Base-by-base conservation (phyloP, 306 rosid species). In the Casuarina equisetifolia region DNA sequence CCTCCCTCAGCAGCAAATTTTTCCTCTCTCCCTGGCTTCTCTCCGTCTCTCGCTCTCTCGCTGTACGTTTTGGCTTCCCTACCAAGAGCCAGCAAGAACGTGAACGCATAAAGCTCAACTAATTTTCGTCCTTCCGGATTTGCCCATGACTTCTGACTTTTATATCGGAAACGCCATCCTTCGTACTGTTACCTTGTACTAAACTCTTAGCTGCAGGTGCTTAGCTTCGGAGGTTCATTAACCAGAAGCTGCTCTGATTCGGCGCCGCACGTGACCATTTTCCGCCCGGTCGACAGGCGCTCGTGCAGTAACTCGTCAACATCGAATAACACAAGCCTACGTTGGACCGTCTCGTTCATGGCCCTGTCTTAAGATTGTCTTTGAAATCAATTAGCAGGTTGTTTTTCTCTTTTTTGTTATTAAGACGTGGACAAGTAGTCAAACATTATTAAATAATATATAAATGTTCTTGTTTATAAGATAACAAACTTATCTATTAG, bases 1-100 rank as follows among this genome's bases (percentile, higher is more conserved):
- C 81, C 85, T 88, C 82, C 83, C 88, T 89, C 88, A 81, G 87
- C 89, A 87, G 88, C 85, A 80, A 25, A 17, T 78, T 43, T 79
- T 75, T 87, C 80, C 85, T 82, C 72, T n/a, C n/a, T 79, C 81
- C 11, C 85, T 17, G 17, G 45, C 68, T 46, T 80, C 75, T 78
- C 52, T 69, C 74, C n/a, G n/a, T n/a, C 32, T 70, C 42, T 71
- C 45, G 43, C 36, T 17, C n/a, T n/a, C 42, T 66, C 9, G 20
- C 46, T 51, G 20, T 69, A 8, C 54, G 44, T 75, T 73, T 78
- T 49, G 42, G 74, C 69, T 77, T 77, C 55, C 54, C 69, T 69
- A 46, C 38, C 39, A 39, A 49, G 42, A 55, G 38, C 72, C 70
- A 66, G 46, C 57, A 10, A 67, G 76, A 58, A 72, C 81, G 54